phyloP scores from a whole-genome alignment of 78 protist species.

The Tieghemostelium lacteum region DNA sequence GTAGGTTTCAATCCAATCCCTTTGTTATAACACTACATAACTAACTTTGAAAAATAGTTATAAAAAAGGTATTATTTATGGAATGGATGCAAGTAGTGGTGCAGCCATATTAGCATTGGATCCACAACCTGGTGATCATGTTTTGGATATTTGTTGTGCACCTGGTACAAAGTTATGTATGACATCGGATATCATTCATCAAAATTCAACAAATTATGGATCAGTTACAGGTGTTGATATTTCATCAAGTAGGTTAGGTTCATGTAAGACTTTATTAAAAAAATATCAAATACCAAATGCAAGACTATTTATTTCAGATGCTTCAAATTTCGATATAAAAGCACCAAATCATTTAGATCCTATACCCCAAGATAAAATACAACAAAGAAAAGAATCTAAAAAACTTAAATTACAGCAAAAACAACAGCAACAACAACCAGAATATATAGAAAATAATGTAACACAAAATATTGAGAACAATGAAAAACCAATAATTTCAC shows the following conservation, averaged over 20 bases:
- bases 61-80: conserved; percentile 54
- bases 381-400: conserved; percentile 15
- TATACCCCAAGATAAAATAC: conserved; percentile 1
- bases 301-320: conserved; percentile 62
- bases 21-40: too few relatives aligned
- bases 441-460: neutral
- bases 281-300: conserved; percentile 71
- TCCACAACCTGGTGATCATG: conserved; percentile 65
- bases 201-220: too few relatives aligned
- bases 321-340: conserved; percentile 43
- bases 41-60: too few relatives aligned
- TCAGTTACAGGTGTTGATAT: conserved; percentile 74
- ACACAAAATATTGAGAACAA: neutral
- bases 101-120: conserved; percentile 81
- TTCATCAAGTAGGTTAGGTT: conserved; percentile 9
- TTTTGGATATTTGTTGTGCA: conserved; percentile 89
- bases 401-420: neutral
- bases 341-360: conserved; percentile 53
- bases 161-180: conserved; percentile 85
- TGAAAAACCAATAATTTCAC: neutral
- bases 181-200: conserved; percentile 69
- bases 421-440: neutral
- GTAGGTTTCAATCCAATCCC: too few relatives aligned
- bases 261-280: conserved; percentile 64
- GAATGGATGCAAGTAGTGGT: conserved; percentile 84